A percentile compares a stretch with the other conserved stretches of the same genome.
Conservation (phyloP, 148 eudicot species). For the Amaranthus cruentus region DNA sequence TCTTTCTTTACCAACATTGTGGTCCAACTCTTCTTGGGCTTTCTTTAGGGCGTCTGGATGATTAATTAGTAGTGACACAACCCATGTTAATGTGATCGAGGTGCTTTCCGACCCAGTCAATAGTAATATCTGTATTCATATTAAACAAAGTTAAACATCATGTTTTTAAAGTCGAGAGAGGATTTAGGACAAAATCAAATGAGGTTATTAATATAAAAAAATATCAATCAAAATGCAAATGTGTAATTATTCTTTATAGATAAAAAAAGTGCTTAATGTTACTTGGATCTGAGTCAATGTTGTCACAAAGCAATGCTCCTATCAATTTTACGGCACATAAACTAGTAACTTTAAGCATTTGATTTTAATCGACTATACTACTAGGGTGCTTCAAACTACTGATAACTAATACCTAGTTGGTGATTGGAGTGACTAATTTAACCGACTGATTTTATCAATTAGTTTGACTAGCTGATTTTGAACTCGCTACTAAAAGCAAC, state of each 20-base stretch:
- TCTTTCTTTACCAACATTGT: conserved; percentile 27
- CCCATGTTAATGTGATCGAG: conserved; percentile 30
- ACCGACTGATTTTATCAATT: too few species aligned
- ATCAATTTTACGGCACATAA: neutral
- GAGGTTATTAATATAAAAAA: neutral
- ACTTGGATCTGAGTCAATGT: neutral
- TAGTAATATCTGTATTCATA: conserved; percentile 27
- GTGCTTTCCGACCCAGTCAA: conserved; percentile 34
- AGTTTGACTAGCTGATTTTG: too few species aligned
- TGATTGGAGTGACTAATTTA: too few species aligned
- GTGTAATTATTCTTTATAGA: neutral
- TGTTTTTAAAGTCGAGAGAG: too few species aligned
- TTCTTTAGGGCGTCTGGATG: conserved; percentile 18
- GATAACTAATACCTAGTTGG: too few species aligned
- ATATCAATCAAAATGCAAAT: neutral
- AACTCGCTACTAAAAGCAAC: too few species aligned
- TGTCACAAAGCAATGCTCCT: neutral
- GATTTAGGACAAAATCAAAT: neutral
- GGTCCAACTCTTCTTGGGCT: conserved; percentile 35
- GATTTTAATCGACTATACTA: too few species aligned
- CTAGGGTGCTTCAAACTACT: too few species aligned
- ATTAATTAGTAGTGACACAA: conserved; percentile 35
- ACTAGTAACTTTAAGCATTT: too few species aligned
- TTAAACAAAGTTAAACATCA: too few species aligned
- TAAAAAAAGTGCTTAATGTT: neutral